Evolutionary conservation across 805 yeast species (phyloP).

Genomic region (Diddensiella santjacobensis): DNA sequence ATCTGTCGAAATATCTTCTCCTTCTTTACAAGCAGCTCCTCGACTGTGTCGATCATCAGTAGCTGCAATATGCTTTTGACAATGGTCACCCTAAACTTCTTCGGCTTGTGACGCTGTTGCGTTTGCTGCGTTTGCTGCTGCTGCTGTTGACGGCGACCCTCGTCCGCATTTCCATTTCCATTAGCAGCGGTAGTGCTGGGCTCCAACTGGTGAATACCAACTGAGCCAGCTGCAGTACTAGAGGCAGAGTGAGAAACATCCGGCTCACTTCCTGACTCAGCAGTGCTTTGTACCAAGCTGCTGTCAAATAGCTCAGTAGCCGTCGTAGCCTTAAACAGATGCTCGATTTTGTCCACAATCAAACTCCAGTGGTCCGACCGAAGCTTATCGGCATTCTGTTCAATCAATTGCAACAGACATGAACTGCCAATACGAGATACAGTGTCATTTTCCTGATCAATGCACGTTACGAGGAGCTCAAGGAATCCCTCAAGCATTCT

Average conservation of each 20-base stretch:
- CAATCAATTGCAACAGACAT: constrained; percentile 73
- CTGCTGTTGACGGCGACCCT: constrained; percentile 1
- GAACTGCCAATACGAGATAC: constrained; percentile 92
- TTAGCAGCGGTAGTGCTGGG: constrained; percentile 3
- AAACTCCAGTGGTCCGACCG: constrained; percentile 67
- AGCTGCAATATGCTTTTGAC: constrained; percentile 89
- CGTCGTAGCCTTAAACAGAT: constrained; percentile 74
- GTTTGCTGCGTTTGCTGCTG: constrained; percentile 4
- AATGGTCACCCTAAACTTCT: constrained; percentile 66
- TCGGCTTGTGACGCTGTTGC: constrained; percentile 34
- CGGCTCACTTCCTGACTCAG: background rate
- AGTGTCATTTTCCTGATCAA: constrained; percentile 95
- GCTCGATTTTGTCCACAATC: constrained; percentile 60
- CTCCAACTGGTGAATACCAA: constrained; percentile 16
- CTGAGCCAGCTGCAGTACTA: constrained; percentile 3
- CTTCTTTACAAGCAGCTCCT: constrained; percentile 65
- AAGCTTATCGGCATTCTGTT: constrained; percentile 70
- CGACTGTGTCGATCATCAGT: constrained; percentile 78
- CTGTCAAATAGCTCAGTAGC: constrained; percentile 70
- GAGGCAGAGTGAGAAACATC: background rate
- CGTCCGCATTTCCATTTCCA: background rate
- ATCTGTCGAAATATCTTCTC: constrained; percentile 64
- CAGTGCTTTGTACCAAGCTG: constrained; percentile 18
- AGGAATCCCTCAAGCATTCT: constrained; percentile 75
- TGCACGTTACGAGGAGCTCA: constrained; percentile 75